Conservation (phyloP, 1,284 basidiomycete species). For the Pseudozyma flocculosa region DNA sequence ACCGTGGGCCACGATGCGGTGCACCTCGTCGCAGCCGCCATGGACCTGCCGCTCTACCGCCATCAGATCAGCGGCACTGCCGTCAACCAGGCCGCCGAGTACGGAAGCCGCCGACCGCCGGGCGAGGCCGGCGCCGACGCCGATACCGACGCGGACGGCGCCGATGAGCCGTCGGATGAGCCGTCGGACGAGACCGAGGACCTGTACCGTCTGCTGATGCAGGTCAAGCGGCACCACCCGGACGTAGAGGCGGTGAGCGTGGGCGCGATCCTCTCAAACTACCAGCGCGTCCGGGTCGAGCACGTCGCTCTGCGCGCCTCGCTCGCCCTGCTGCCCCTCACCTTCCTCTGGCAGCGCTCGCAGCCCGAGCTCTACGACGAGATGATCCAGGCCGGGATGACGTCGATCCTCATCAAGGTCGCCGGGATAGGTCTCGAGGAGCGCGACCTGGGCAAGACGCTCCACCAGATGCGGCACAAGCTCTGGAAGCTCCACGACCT, state of each 20-base stretch:
- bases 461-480: conserved; percentile 74
- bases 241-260: conserved; percentile 85
- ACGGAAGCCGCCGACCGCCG: conserved; percentile 67
- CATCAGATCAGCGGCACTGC: conserved; percentile 77
- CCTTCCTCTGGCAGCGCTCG: conserved; percentile 90
- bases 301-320: conserved; percentile 69
- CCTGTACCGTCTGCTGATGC: conserved; percentile 72
- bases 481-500: conserved; percentile 72
- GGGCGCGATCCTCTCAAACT: conserved; percentile 95
- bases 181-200: conserved; percentile 90
- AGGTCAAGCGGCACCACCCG: conserved; percentile 72
- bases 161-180: conserved; percentile 49
- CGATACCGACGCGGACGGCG: background rate
- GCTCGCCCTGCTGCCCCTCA: conserved; percentile 76
- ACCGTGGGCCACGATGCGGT: conserved; percentile 95
- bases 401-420: conserved; percentile 89
- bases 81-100: conserved; percentile 78
- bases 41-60: conserved; percentile 83
- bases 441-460: conserved; percentile 73
- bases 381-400: conserved; percentile 79
- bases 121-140: no score
- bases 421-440: conserved; percentile 86
- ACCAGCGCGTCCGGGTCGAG: conserved; percentile 93
- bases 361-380: conserved; percentile 80
- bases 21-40: conserved; percentile 77